Evolutionary conservation across 2,329 filamentous ascomycete genomes (phyloP).

Genomic region (Hypoxylon sp.): DNA sequence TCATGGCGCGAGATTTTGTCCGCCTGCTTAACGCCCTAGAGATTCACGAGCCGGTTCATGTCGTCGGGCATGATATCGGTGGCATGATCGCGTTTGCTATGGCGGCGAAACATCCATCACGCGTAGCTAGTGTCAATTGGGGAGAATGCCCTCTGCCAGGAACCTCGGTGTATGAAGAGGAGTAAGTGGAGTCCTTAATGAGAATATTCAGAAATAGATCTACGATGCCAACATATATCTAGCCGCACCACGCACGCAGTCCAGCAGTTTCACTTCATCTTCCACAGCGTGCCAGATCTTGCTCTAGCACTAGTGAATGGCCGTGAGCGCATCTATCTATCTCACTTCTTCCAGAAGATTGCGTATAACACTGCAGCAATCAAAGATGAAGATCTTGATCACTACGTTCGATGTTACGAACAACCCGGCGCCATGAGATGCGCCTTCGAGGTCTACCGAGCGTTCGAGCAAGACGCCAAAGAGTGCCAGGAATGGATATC

Average conservation of each 20-base stretch:
- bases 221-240: background rate
- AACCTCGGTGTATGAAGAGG: conserved; percentile 49
- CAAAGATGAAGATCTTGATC: conserved; percentile 55
- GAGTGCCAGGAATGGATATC: conserved; percentile 52
- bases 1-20: conserved; percentile 59
- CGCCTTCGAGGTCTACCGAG: conserved; percentile 54
- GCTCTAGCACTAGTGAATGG: conserved; percentile 58
- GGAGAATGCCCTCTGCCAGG: conserved; percentile 61
- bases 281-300: conserved; percentile 58
- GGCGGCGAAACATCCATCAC: conserved; percentile 55
- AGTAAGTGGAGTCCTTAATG: conserved; percentile 15
- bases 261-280: conserved; percentile 57
- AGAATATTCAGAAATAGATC: background rate
- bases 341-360: conserved; percentile 59
- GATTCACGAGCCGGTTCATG: conserved; percentile 57
- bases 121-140: conserved; percentile 57
- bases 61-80: conserved; percentile 64
- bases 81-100: conserved; percentile 63
- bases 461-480: conserved; percentile 54
- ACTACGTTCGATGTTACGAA: conserved; percentile 57
- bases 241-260: conserved; percentile 43
- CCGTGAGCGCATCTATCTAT: conserved; percentile 59
- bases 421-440: conserved; percentile 55
- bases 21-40: conserved; percentile 52
- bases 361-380: conserved; percentile 57